A percentile compares a stretch with the other conserved stretches of the same genome.
These are phyloP conservation scores for Quillaja saponaria DNA, from an alignment of 306 rosid species.

Conservation along the genomic window DNA sequence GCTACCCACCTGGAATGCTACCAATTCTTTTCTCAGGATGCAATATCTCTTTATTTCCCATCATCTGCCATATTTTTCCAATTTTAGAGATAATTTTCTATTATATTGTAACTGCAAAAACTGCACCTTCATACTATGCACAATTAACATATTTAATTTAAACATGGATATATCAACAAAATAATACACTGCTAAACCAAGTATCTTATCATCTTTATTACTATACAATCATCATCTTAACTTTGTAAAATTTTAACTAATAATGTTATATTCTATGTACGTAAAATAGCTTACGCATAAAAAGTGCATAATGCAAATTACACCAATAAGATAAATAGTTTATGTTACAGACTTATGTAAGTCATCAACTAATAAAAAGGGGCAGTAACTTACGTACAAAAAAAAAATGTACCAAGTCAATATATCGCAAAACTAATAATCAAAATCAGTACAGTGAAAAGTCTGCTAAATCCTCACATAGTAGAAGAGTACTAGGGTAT, in stretches of 20 bases:
- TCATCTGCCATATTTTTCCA: constrained; percentile 63
- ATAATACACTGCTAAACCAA: too few species aligned
- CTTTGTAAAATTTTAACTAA: background rate
- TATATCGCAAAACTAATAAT: background rate
- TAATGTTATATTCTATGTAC: background rate
- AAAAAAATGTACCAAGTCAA: constrained; percentile 3
- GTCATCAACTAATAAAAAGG: background rate
- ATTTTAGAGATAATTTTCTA: background rate
- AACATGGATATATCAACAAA: too few species aligned
- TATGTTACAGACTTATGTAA: too few species aligned
- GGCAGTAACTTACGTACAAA: background rate
- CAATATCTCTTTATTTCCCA: constrained; percentile 50
- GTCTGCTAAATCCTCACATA: background rate
- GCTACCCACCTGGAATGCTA: constrained; percentile 69
- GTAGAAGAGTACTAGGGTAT: background rate
- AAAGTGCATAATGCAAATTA: background rate
- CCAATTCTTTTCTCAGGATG: constrained; percentile 65
- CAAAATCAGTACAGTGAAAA: constrained; percentile 1
- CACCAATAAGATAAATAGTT: background rate
- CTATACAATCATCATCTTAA: background rate
- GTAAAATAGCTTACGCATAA: background rate
- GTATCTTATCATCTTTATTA: background rate
- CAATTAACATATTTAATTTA: background rate
- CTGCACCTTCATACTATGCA: background rate
- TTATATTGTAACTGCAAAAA: background rate